Conservation (phyloP, 257 asterid species). For the Voacanga thouarsii region DNA sequence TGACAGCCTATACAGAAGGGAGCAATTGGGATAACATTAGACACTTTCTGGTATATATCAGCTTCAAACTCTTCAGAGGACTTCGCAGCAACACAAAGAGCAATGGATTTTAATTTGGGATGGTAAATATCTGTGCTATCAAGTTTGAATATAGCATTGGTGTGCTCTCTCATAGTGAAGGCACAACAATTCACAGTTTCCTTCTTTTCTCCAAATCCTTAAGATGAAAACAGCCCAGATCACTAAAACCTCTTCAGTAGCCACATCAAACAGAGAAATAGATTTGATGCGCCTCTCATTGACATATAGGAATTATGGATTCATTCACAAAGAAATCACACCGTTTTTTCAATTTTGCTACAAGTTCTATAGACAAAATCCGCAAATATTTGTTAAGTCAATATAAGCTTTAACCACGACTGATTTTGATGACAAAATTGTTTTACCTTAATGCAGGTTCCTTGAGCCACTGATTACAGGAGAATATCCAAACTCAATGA, state of each 20-base stretch:
- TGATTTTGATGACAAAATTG: background rate
- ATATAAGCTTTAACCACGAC: background rate
- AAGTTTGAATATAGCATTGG: too few species aligned
- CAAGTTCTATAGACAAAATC: too few species aligned
- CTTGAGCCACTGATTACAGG: conserved; percentile 71
- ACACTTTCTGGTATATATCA: conserved; percentile 72
- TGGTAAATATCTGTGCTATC: conserved; percentile 38
- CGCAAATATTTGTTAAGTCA: too few species aligned
- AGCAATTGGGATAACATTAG: conserved; percentile 61
- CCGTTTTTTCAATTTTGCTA: too few species aligned
- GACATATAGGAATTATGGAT: too few species aligned
- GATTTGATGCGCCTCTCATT: too few species aligned
- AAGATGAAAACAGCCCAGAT: too few species aligned
- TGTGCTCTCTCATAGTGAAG: too few species aligned
- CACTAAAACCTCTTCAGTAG: too few species aligned
- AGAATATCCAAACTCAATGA: conserved; percentile 74
- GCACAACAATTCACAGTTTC: too few species aligned
- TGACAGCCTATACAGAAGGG: conserved; percentile 54
- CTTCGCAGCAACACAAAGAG: conserved; percentile 59
- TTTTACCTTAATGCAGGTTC: conserved; percentile 44
- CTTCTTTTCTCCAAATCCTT: too few species aligned
- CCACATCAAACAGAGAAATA: background rate
- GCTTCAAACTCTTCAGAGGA: conserved; percentile 45
- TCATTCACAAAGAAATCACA: too few species aligned
- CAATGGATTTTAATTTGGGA: conserved; percentile 71